Evolutionary conservation across 441 rosid species (phyloP).

Genomic region (Manihot esculenta): DNA sequence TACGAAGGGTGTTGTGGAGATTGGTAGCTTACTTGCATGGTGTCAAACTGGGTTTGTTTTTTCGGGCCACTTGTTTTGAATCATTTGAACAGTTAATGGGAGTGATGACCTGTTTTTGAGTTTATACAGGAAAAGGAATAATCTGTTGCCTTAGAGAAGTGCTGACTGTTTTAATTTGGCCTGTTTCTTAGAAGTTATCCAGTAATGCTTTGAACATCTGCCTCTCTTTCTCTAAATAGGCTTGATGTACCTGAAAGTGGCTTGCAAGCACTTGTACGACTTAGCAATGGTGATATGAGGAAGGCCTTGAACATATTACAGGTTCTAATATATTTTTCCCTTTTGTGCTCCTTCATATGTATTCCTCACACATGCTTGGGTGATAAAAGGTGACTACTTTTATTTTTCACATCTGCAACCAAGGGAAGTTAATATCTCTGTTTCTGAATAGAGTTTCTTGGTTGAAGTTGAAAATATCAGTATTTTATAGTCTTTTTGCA

Average conservation of each 20-base stretch:
- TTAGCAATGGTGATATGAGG: slow-evolving; percentile 99
- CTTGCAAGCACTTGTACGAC: slow-evolving; percentile 76
- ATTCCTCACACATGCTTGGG: neutral
- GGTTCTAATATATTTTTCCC: slow-evolving; percentile 45
- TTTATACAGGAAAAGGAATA: neutral
- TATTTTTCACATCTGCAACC: neutral
- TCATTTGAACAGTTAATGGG: neutral
- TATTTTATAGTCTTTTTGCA: neutral
- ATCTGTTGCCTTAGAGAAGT: neutral
- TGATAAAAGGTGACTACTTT: neutral
- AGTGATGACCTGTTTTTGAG: neutral
- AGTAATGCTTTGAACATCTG: neutral
- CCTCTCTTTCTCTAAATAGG: slow-evolving; percentile 36
- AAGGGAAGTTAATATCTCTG: neutral
- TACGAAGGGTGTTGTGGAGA: too few species aligned
- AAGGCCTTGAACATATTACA: slow-evolving; percentile 96
- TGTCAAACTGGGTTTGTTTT: neutral
- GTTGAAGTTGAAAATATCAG: neutral
- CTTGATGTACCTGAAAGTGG: slow-evolving; percentile 84
- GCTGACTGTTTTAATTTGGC: neutral
- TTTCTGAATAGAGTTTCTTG: neutral
- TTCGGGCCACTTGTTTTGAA: neutral
- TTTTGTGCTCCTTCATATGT: too few species aligned
- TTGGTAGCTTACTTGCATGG: neutral
- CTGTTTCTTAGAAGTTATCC: neutral